Evolutionary conservation across 345 rosid genomes (phyloP).

Genomic region (Clarkia xantiana): DNA sequence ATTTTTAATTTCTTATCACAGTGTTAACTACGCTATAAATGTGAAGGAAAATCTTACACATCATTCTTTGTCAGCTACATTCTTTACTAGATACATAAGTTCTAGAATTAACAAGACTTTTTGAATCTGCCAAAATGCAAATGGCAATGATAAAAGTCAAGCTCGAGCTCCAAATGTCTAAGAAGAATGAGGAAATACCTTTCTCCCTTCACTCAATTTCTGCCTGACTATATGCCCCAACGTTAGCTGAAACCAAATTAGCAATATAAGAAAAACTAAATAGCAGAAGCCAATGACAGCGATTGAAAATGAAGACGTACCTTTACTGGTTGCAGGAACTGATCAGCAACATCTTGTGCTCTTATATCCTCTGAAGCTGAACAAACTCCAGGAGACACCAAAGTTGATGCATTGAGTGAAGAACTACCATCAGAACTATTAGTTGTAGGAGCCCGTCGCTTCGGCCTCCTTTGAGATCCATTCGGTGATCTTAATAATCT

Average conservation of each 20-base stretch:
- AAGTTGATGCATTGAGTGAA: slow-evolving; percentile 24
- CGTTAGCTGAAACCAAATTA: slow-evolving; percentile 36
- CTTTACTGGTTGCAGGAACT: slow-evolving; percentile 69
- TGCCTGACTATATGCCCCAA: slow-evolving; percentile 76
- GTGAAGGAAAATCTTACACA: too few relatives aligned
- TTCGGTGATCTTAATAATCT: slow-evolving; percentile 60
- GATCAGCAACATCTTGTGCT: slow-evolving; percentile 61
- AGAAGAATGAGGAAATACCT: slow-evolving; percentile 35
- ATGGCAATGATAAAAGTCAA: slow-evolving; percentile 1
- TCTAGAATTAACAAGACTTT: too few relatives aligned
- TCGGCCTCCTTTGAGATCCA: slow-evolving; percentile 57
- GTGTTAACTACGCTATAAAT: too few relatives aligned
- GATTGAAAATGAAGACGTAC: slow-evolving; percentile 14
- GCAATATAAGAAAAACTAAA: too few relatives aligned
- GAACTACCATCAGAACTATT: slow-evolving; percentile 29
- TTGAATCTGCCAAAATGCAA: background rate
- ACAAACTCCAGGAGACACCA: slow-evolving; percentile 26
- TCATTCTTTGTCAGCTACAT: too few relatives aligned
- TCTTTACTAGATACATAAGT: too few relatives aligned
- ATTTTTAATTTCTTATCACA: too few relatives aligned
- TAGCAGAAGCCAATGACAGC: background rate
- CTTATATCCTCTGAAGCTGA: slow-evolving; percentile 43
- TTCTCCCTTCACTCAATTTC: slow-evolving; percentile 82
- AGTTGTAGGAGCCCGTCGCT: slow-evolving; percentile 40
- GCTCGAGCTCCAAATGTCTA: too few relatives aligned